Conservation (phyloP, 352 stramenopile genomes). For the Phytophthora palmivora region DNA sequence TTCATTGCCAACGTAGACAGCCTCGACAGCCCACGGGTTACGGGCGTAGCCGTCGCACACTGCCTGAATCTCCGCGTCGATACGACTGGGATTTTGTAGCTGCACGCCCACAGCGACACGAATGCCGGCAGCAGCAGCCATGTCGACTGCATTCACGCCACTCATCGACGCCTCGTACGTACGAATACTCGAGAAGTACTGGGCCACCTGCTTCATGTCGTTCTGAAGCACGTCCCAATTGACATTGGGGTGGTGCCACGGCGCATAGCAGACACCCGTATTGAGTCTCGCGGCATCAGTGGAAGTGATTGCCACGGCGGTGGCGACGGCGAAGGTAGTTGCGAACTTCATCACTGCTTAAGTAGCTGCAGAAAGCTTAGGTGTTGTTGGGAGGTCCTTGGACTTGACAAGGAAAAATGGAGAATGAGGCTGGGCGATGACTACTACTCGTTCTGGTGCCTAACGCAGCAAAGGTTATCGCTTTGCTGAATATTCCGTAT, state of each 20-base stretch:
- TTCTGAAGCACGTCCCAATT: constrained; percentile 39
- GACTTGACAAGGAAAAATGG: constrained; percentile 21
- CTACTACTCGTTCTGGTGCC: too few relatives aligned
- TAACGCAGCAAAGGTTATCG: too few relatives aligned
- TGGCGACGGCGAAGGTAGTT: constrained; percentile 11
- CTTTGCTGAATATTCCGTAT: too few relatives aligned
- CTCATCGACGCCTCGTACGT: constrained; percentile 67
- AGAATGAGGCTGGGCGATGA: too few relatives aligned
- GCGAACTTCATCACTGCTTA: constrained; percentile 31
- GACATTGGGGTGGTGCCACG: constrained; percentile 61
- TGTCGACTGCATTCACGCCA: constrained; percentile 56
- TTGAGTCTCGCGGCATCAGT: constrained; percentile 12
- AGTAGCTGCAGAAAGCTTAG: constrained; percentile 33
- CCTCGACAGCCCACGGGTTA: constrained; percentile 46
- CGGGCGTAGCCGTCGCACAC: constrained; percentile 50
- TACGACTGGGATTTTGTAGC: constrained; percentile 43
- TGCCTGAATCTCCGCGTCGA: constrained; percentile 59
- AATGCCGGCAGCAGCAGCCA: constrained; percentile 49
- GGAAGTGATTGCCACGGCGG: constrained; percentile 9
- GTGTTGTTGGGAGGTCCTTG: constrained; percentile 20
- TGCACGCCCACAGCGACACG: constrained; percentile 68
- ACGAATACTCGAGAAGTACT: constrained; percentile 63
- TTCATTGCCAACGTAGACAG: constrained; percentile 81
- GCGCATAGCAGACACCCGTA: constrained; percentile 59
- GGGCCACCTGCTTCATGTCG: constrained; percentile 44